Evolutionary conservation across 805 yeast genomes (phyloP), one percentile per base, ranked within the genome.

Genomic region (Saccharomyces kudriavzevii): DNA sequence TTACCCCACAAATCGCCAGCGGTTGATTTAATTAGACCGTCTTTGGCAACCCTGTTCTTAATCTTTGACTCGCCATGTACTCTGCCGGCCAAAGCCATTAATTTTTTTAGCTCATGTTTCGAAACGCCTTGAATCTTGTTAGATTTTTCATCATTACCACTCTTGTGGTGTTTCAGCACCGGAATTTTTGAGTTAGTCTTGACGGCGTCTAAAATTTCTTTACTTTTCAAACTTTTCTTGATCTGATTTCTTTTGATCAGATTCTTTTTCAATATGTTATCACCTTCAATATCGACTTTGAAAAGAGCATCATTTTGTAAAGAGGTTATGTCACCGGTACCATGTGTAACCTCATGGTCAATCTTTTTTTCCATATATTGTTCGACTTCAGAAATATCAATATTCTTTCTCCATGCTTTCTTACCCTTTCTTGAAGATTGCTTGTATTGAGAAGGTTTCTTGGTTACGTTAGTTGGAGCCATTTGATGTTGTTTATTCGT

Each of bases 331-430:
- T 65, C 65, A 17, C 58, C 55, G 1, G 64, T 60, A 63, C 73
- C 73, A 54, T 69, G 69, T 3, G 67, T 65, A 40, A 69, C 64
- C 53, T 69, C 70, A 54, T 82, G 81, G 50, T 89, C 95, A 54
- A 89, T 76, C 50, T 77, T 76, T 47, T 79, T 82, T 60, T 85
- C 92, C 43, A 92, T 72, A 11, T 85, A 86, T 30, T 72, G 69
- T 64, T 87, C 89, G 49, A 94, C 75, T 58, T 89, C 97, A 25
- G 81, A 83, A 20, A 94, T 73, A 68, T 94, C 96, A 54, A 94
- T 87, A 70, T 94, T 89, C 72, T 92, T 94, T 71, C 97, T 84
- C 99, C 99, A 94, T 4, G 97, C 87, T 67, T 80, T 85, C 77
- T 88, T 92, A 47, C 96, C 96, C 74, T 94, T 94, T 65, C 98